Conservation (phyloP, 2,329 filamentous ascomycete species). For the Xylaria sp. region DNA sequence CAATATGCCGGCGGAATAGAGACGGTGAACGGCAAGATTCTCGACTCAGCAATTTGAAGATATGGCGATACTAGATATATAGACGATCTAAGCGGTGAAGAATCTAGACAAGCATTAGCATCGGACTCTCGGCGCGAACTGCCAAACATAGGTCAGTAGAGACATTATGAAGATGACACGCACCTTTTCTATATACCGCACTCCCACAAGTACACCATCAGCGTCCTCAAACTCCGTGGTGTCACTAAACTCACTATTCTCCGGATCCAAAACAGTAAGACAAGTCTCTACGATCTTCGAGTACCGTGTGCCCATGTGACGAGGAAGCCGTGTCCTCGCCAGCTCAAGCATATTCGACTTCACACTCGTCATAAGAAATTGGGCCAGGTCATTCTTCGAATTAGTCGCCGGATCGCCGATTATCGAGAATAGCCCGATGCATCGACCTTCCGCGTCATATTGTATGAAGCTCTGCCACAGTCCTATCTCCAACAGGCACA, state of each 20-base stretch:
- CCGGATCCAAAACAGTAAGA: slow-evolving; percentile 39
- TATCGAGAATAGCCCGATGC: not conserved
- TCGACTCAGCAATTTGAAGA: not conserved
- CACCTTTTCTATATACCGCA: slow-evolving; percentile 39
- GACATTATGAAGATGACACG: not conserved
- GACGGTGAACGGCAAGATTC: no score
- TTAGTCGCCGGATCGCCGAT: not conserved
- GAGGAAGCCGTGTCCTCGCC: slow-evolving; percentile 18
- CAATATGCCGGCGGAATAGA: not conserved
- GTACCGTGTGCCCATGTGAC: slow-evolving; percentile 37
- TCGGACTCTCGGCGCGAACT: not conserved
- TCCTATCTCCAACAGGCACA: slow-evolving; percentile 1
- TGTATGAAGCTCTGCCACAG: not conserved
- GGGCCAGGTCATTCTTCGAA: not conserved
- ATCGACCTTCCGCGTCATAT: not conserved
- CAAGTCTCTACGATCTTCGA: slow-evolving; percentile 37
- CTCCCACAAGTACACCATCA: slow-evolving; percentile 32
- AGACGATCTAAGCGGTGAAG: not conserved
- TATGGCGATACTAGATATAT: not conserved
- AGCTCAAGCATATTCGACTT: slow-evolving; percentile 2
- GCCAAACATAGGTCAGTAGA: not conserved
- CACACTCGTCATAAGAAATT: not conserved
- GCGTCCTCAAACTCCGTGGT: slow-evolving; percentile 37
- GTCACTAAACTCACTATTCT: slow-evolving; percentile 39
- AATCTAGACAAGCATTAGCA: not conserved